Percentiles rank a stretch among this genome's conserved stretches.
phyloP scores from a whole-genome alignment of 2,329 filamentous ascomycete genomes.

The Aspergillus vadensis region DNA sequence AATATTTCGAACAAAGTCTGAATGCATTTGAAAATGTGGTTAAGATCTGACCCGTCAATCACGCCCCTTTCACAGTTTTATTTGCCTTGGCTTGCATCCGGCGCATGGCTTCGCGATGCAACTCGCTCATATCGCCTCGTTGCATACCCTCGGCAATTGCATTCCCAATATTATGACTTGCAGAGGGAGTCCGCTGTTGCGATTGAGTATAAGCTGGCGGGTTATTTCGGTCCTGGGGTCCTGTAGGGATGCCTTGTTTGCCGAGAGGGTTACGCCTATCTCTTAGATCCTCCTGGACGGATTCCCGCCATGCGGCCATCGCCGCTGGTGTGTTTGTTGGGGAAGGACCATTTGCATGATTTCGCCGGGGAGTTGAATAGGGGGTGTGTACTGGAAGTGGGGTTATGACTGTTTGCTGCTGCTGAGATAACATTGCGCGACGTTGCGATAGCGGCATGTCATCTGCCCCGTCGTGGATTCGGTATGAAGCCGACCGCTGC shows the following conservation, averaged over 20 bases:
- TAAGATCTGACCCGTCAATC: not conserved
- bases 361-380: constrained; percentile 18
- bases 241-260: constrained; percentile 25
- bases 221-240: constrained; percentile 37
- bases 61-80: constrained; percentile 27
- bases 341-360: constrained; percentile 13
- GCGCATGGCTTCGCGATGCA: constrained; percentile 77
- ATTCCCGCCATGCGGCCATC: constrained; percentile 68
- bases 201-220: constrained; percentile 60
- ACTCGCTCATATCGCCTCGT: constrained; percentile 70
- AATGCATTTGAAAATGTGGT: too few relatives aligned
- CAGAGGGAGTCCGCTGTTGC: constrained; percentile 48
- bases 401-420: constrained; percentile 52
- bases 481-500: constrained; percentile 22
- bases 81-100: constrained; percentile 70
- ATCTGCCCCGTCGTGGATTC: constrained; percentile 53
- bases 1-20: too few relatives aligned
- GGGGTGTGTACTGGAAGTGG: constrained; percentile 56
- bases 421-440: constrained; percentile 61
- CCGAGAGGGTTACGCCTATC: constrained; percentile 30
- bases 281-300: constrained; percentile 64
- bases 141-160: constrained; percentile 76
- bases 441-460: constrained; percentile 73
- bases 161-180: constrained; percentile 61
- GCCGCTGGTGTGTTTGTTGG: constrained; percentile 51